Conservation (phyloP, 805 yeast genomes). For the Metahyphopichia silvanorum region DNA sequence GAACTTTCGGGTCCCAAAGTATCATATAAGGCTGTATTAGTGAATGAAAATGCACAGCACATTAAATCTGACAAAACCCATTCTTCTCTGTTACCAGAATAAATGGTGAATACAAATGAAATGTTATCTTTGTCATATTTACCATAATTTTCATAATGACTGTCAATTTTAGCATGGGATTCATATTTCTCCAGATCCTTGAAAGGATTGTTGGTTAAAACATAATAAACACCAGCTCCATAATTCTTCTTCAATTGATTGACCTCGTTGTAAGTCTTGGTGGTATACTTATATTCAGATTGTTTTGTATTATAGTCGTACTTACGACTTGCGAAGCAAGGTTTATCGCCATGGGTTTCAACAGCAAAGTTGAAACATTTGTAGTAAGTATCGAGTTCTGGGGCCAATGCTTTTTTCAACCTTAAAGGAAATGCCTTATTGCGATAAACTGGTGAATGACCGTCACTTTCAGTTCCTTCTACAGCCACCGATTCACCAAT, state of each 20-base stretch:
- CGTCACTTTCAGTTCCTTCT: conserved; percentile 17
- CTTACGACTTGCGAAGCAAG: conserved; percentile 37
- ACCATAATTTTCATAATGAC: conserved; percentile 23
- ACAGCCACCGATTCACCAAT: conserved; percentile 4
- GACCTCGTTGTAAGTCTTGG: conserved; percentile 41
- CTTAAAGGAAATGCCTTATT: conserved; percentile 19
- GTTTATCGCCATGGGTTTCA: conserved; percentile 17
- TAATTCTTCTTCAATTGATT: conserved; percentile 41
- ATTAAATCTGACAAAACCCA: conserved; percentile 38
- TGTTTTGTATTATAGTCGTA: conserved; percentile 29
- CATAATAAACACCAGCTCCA: conserved; percentile 49
- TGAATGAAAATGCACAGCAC: conserved; percentile 28
- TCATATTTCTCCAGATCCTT: conserved; percentile 14
- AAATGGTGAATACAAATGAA: conserved; percentile 32
- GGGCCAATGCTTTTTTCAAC: conserved; percentile 24
- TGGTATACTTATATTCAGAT: conserved; percentile 35
- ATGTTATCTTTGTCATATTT: conserved; percentile 23
- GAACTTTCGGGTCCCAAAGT: conserved; percentile 36
- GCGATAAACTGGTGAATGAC: conserved; percentile 29
- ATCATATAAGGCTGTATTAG: conserved; percentile 40
- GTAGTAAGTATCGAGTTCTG: conserved; percentile 36
- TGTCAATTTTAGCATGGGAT: conserved; percentile 24
- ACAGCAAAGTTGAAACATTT: conserved; percentile 27
- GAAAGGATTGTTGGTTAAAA: conserved; percentile 30
- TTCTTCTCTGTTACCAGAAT: conserved; percentile 32